Percentiles rank a stretch among this genome's conserved stretches.
phyloP scores from a whole-genome alignment of 768 basidiomycete genomes.

The Fomitopsis serialis region DNA sequence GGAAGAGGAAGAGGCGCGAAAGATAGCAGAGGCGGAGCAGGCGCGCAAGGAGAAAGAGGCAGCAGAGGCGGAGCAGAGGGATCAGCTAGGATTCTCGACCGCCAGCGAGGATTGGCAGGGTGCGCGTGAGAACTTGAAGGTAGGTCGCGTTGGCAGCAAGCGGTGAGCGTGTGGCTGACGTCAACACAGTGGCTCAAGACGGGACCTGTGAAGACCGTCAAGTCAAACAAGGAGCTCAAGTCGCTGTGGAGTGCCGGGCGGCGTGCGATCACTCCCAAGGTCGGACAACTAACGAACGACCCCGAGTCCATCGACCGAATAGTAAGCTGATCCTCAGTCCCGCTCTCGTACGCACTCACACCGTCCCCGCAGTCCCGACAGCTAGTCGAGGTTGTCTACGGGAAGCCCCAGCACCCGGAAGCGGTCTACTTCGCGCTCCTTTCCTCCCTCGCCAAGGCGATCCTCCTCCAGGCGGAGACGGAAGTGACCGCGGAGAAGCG shows the following conservation, averaged over 20 bases:
- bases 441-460: constrained; percentile 83
- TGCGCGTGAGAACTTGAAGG: constrained; percentile 50
- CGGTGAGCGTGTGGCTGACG: constrained; percentile 3
- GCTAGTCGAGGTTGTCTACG: constrained; percentile 36
- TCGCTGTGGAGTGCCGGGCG: constrained; percentile 62
- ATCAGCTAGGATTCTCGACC: constrained; percentile 44
- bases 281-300: constrained; percentile 84
- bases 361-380: constrained; percentile 30
- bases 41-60: constrained; percentile 27
- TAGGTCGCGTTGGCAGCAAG: constrained; percentile 22
- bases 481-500: constrained; percentile 88
- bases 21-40: constrained; percentile 31
- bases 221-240: constrained; percentile 48
- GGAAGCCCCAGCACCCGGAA: constrained; percentile 22
- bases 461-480: constrained; percentile 88
- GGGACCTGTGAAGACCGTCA: constrained; percentile 59
- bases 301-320: constrained; percentile 53
- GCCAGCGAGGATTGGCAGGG: constrained; percentile 61
- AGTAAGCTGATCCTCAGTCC: constrained; percentile 35
- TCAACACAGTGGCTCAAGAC: constrained; percentile 54
- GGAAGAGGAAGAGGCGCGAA: constrained; percentile 13
- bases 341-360: constrained; percentile 13
- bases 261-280: constrained; percentile 78
- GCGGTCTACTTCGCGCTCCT: constrained; percentile 70
- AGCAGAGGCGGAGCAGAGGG: constrained; percentile 33